Evolutionary conservation across 352 stramenopile species (phyloP), one percentile per base, ranked within the genome.

Genomic region (Pythium rhizo-oryzae): DNA sequence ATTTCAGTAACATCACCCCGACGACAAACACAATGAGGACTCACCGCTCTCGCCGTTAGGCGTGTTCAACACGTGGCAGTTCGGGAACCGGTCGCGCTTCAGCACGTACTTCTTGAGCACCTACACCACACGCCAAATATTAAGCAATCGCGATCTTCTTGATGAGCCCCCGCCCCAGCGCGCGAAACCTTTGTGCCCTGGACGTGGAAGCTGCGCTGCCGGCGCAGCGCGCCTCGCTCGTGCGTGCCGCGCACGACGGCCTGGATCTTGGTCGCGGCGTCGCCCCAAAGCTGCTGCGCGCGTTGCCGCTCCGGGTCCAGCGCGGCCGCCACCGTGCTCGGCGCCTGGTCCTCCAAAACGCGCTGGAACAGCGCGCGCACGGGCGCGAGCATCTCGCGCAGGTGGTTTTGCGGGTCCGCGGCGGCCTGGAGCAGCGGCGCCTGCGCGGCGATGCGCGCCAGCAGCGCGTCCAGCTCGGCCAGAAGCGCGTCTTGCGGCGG

Each of bases 41-140:
- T n/a, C 57, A 91, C 84, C 85, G 47, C 82, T 81, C 19, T 90
- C 84, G 41, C 84, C 87, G 50, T 91, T 46, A 4, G 76, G 71
- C 0, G 84, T 92, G 49, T 82, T 57, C 18, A 96, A 72, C 35
- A 87, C 84, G 57, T 94, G 86, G 59, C 85, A 92, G 55, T 93
- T 83, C 4, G 88, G 86, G 67, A 94, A 91, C 1, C 86, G 75
- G 64, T 96, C 88, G 24, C 72, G 81, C 76, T 94, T 96, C 59
- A 96, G 80, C 62, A 96, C 83, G 52, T 94, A 96, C 60, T 93
- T 92, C 46, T 87, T 88, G 16, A 96, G 62, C 28, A 96, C 77
- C 81, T 63, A 72, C 24, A 60, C 35, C 8, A 15, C 35, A 41
- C 35, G 12, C 35, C 35, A 41, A 41, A 41, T 33, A 33, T 33